Conservation (phyloP, 2,329 filamentous ascomycete species). For the Aspergillus neoniger region DNA sequence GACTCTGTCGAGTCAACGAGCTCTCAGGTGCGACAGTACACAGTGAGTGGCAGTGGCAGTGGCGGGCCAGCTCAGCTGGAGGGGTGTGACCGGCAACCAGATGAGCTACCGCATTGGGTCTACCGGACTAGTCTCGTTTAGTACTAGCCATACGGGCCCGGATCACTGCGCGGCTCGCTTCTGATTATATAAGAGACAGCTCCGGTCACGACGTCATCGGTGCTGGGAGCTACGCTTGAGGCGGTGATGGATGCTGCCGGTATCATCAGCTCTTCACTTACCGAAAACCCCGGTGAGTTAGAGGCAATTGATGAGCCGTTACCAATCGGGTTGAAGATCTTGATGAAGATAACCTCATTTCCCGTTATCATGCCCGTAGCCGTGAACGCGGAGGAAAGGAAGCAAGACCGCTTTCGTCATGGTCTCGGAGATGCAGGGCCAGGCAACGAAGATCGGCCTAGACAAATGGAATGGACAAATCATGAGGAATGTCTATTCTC, state of each 20-base stretch:
- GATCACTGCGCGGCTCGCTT: conserved; percentile 10
- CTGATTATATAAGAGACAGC: conserved; percentile 5
- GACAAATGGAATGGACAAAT: conserved; percentile 2
- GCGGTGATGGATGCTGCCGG: background rate
- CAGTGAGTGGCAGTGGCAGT: background rate
- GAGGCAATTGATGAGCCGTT: background rate
- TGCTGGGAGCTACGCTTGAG: conserved; percentile 3
- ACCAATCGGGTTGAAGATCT: background rate
- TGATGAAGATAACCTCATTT: background rate
- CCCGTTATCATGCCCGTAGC: background rate
- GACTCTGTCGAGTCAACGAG: background rate
- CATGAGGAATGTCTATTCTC: background rate
- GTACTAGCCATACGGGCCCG: conserved; percentile 7
- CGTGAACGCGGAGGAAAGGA: background rate
- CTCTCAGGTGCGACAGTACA: background rate
- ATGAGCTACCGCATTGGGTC: conserved; percentile 3
- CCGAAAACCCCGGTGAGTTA: background rate
- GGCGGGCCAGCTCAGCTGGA: conserved; percentile 3
- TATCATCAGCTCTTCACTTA: background rate
- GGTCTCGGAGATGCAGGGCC: background rate
- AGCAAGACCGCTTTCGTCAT: conserved; percentile 3
- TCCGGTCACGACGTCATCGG: conserved; percentile 11
- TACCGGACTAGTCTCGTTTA: background rate
- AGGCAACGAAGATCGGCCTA: background rate
- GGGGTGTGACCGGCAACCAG: background rate